phyloP scores from a whole-genome alignment of 2,329 filamentous ascomycete species.

The Cytospora mali region DNA sequence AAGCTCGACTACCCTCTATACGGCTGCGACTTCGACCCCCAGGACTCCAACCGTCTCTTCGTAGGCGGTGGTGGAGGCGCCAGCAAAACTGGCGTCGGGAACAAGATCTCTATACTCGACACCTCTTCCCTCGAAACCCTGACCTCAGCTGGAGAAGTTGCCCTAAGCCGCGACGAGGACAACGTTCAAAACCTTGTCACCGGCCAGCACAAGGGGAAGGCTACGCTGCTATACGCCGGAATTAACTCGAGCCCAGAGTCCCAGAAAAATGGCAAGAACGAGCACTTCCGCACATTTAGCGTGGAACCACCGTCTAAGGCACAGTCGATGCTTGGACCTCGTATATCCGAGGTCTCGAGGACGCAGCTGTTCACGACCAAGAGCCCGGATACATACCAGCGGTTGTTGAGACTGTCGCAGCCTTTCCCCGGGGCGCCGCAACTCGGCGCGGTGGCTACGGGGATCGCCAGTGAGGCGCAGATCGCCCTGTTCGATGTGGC shows the following conservation, averaged over 20 bases:
- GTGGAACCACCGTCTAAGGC: constrained; percentile 47
- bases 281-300: constrained; percentile 78
- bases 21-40: constrained; percentile 83
- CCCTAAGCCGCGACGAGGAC: constrained; percentile 83
- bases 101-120: constrained; percentile 81
- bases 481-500: constrained; percentile 77
- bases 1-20: constrained; percentile 83
- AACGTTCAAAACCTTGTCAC: constrained; percentile 82
- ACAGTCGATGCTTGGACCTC: constrained; percentile 39
- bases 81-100: constrained; percentile 77
- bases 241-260: constrained; percentile 80
- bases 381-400: constrained; percentile 60
- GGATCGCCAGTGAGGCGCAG: constrained; percentile 71
- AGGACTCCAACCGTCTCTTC: constrained; percentile 73
- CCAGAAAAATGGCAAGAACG: constrained; percentile 74
- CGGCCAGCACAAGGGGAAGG: constrained; percentile 60
- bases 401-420: constrained; percentile 57
- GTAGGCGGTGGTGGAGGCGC: constrained; percentile 88
- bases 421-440: constrained; percentile 57
- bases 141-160: constrained; percentile 69
- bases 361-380: constrained; percentile 55
- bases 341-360: constrained; percentile 56
- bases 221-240: constrained; percentile 68
- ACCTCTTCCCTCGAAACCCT: constrained; percentile 66
- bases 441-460: constrained; percentile 78